These are phyloP conservation scores for Podila epigama DNA, from an alignment of 192 early-diverging fungal species.

Conservation along the genomic window DNA sequence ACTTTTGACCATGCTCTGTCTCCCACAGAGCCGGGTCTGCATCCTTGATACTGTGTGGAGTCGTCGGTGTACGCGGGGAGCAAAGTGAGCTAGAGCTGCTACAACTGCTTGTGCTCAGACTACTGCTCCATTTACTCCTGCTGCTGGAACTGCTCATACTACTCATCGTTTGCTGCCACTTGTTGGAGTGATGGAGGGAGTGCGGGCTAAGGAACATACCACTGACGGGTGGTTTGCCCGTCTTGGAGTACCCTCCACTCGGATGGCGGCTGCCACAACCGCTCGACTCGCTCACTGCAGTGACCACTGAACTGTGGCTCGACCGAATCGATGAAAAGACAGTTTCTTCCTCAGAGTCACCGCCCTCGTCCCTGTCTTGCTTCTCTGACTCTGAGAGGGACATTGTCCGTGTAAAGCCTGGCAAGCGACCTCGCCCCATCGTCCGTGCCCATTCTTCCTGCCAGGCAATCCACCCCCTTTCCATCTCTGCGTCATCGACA, in stretches of 20 bases:
- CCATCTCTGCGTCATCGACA: neutral
- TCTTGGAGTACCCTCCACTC: neutral
- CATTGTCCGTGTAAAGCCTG: neutral
- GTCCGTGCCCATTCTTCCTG: neutral
- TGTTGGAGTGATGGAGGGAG: neutral
- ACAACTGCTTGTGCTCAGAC: too few relatives aligned
- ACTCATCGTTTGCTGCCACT: neutral
- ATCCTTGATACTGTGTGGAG: slow-evolving; percentile 8
- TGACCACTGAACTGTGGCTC: neutral
- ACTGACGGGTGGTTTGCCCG: neutral
- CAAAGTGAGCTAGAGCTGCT: neutral
- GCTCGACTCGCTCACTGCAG: neutral
- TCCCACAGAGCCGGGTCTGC: slow-evolving; percentile 23
- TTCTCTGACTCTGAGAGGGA: neutral
- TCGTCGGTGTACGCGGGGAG: neutral
- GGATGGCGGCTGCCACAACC: too few relatives aligned
- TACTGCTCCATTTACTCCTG: too few relatives aligned
- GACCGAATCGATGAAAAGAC: neutral
- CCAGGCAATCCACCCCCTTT: neutral
- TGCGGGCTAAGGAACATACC: neutral
- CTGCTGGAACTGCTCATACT: too few relatives aligned
- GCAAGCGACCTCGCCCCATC: neutral
- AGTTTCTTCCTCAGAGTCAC: neutral
- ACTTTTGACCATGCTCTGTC: slow-evolving; percentile 22
- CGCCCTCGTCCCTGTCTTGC: neutral